Conservation (phyloP, 345 rosid genomes). For the Raphanus sativus region DNA sequence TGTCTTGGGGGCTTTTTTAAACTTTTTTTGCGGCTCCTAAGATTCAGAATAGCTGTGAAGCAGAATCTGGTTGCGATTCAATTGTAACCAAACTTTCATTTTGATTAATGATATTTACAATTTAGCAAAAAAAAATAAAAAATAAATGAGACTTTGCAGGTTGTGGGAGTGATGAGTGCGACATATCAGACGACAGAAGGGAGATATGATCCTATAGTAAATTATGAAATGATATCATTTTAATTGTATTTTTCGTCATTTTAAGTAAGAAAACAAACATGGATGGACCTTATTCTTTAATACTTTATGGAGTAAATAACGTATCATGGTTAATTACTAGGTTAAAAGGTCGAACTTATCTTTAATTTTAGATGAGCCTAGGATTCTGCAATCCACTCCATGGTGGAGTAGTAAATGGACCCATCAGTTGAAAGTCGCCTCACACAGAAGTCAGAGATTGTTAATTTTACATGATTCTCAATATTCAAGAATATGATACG, state of each 20-base stretch:
- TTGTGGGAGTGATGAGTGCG: conserved; percentile 42
- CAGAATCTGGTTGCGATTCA: too few relatives aligned
- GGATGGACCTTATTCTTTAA: conserved; percentile 9
- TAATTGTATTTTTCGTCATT: not conserved
- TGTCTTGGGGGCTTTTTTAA: too few relatives aligned
- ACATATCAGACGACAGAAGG: conserved; percentile 39
- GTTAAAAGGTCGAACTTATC: conserved; percentile 19
- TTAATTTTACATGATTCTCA: conserved; percentile 11
- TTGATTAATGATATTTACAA: too few relatives aligned
- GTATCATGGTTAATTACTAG: conserved; percentile 9
- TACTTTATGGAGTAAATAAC: not conserved
- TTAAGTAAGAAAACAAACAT: not conserved
- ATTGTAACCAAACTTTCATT: too few relatives aligned
- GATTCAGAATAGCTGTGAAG: too few relatives aligned
- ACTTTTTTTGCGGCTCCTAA: too few relatives aligned
- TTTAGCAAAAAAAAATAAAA: too few relatives aligned
- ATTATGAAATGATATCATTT: not conserved
- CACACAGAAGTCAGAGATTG: conserved; percentile 32
- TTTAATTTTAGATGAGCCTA: conserved; percentile 23
- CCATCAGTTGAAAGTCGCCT: conserved; percentile 36
- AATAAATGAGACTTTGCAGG: conserved; percentile 38
- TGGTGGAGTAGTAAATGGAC: conserved; percentile 42
- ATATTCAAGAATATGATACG: not conserved
- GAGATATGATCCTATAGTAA: conserved; percentile 13
- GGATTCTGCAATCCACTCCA: conserved; percentile 39